Evolutionary conservation across 2,329 filamentous ascomycete species (phyloP).

Genomic region (Fusarium cicatricum): DNA sequence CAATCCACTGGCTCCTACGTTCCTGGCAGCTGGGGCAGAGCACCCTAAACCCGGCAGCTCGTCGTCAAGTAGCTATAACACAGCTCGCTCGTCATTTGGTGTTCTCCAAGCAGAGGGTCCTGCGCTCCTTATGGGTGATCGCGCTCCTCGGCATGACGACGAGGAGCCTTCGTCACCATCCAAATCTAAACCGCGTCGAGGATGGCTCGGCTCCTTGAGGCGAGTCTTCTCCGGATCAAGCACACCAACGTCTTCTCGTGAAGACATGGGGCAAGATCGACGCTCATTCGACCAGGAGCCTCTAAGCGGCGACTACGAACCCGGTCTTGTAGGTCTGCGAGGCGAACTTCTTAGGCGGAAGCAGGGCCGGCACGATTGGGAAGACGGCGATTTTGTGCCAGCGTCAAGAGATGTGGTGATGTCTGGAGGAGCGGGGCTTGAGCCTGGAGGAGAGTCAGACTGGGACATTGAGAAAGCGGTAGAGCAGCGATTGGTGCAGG

Average conservation of each 20-base stretch:
- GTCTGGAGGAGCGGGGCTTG: conserved; percentile 43
- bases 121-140: conserved; percentile 51
- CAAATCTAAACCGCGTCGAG: conserved; percentile 63
- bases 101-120: conserved; percentile 63
- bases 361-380: conserved; percentile 65
- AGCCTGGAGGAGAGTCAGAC: conserved; percentile 64
- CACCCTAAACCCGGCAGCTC: conserved; percentile 51
- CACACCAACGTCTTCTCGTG: conserved; percentile 39
- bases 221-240: conserved; percentile 65
- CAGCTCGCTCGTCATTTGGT: conserved; percentile 62
- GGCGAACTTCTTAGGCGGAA: conserved; percentile 62
- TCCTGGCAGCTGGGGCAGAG: conserved; percentile 40
- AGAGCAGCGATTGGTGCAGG: conserved; percentile 75
- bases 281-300: conserved; percentile 47
- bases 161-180: conserved; percentile 62
- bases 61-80: conserved; percentile 59
- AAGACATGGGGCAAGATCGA: conserved; percentile 42
- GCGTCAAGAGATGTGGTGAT: conserved; percentile 29
- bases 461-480: conserved; percentile 81
- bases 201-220: conserved; percentile 74
- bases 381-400: conserved; percentile 41
- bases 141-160: conserved; percentile 45
- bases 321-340: conserved; percentile 53
- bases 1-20: conserved; percentile 43
- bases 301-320: conserved; percentile 54